phyloP scores from a whole-genome alignment of 371 early-diverging fungal species.

The Circinella minor region DNA sequence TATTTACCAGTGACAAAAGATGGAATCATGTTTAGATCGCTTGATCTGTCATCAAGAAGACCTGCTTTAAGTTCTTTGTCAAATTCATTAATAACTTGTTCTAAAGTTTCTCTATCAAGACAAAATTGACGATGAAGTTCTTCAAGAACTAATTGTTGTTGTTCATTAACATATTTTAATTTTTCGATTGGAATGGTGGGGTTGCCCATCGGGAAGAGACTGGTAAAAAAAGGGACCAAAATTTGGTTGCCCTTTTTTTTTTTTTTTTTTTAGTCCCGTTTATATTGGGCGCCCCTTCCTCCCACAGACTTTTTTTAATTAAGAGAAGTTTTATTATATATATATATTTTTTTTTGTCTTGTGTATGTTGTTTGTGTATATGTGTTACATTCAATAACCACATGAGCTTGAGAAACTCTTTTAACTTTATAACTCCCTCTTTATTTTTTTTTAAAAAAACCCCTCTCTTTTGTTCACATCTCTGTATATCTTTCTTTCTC shows the following conservation, averaged over 20 bases:
- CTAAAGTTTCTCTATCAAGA: constrained; percentile 26
- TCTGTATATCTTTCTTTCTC: too few species aligned
- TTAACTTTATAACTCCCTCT: neutral
- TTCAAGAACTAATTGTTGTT: constrained; percentile 25
- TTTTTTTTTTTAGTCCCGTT: neutral
- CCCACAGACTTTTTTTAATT: neutral
- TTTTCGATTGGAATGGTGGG: constrained; percentile 6
- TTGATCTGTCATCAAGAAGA: constrained; percentile 45
- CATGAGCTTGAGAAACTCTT: constrained; percentile 6
- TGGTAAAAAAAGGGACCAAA: neutral
- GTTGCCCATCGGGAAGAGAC: constrained; percentile 5
- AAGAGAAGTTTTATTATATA: too few species aligned
- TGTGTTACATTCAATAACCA: neutral
- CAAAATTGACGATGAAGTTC: constrained; percentile 39
- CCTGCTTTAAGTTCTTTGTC: constrained; percentile 43
- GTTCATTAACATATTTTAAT: constrained; percentile 9
- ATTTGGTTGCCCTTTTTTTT: neutral
- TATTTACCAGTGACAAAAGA: constrained; percentile 52
- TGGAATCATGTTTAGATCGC: constrained; percentile 59
- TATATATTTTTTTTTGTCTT: too few species aligned
- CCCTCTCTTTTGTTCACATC: too few species aligned
- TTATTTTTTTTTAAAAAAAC: too few species aligned
- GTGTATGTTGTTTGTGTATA: neutral
- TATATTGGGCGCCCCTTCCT: neutral
- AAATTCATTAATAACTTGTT: constrained; percentile 37